Conservation (phyloP, 257 asterid species). For the Verbena officinalis region DNA sequence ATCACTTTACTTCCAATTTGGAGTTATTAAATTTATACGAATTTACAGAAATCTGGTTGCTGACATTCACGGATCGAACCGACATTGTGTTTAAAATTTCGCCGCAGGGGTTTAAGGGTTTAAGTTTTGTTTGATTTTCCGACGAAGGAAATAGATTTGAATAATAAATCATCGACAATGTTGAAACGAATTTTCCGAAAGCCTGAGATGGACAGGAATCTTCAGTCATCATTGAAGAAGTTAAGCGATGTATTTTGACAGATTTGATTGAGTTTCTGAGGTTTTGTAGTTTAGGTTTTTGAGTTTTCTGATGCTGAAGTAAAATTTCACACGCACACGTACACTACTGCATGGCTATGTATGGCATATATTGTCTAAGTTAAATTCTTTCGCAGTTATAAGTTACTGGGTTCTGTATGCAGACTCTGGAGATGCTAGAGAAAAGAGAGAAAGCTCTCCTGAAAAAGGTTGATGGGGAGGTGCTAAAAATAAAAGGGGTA, state of each 20-base stretch:
- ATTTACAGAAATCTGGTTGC: slow-evolving; percentile 10
- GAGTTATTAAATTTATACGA: not conserved
- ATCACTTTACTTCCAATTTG: not conserved
- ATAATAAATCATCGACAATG: slow-evolving; percentile 38
- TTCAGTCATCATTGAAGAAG: slow-evolving; percentile 55
- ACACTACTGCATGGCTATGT: too few relatives aligned
- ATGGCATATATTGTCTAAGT: not conserved
- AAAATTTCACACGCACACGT: too few relatives aligned
- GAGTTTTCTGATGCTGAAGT: not conserved
- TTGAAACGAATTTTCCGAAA: slow-evolving; percentile 59
- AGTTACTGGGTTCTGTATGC: slow-evolving; percentile 21
- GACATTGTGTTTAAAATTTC: not conserved
- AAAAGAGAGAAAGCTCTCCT: slow-evolving; percentile 59
- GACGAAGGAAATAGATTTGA: slow-evolving; percentile 6
- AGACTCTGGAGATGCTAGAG: slow-evolving; percentile 74
- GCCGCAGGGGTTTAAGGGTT: slow-evolving; percentile 31
- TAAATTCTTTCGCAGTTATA: not conserved
- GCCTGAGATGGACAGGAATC: slow-evolving; percentile 56
- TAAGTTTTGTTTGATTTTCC: slow-evolving; percentile 1
- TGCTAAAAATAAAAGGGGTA: slow-evolving; percentile 69
- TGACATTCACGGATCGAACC: slow-evolving; percentile 26
- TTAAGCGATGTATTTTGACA: slow-evolving; percentile 53
- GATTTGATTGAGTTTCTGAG: too few relatives aligned
- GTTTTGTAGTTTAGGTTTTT: not conserved
- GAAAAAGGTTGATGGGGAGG: slow-evolving; percentile 59